phyloP scores from a whole-genome alignment of 1,284 basidiomycete genomes.

The Neolentinus lepideus region DNA sequence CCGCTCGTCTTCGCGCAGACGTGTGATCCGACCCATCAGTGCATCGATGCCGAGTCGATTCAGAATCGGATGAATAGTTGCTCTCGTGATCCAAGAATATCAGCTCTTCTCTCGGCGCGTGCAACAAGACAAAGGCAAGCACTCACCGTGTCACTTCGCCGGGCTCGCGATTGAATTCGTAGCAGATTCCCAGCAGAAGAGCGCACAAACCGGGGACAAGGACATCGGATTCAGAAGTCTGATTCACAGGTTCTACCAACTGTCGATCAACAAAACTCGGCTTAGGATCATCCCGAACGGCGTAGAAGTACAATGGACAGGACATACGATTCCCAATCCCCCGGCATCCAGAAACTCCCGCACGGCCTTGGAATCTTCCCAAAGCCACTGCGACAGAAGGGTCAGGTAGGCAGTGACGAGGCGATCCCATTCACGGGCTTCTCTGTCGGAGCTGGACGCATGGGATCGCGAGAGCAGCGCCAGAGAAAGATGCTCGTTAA shows the following conservation, averaged over 20 bases:
- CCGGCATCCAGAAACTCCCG: constrained; percentile 88
- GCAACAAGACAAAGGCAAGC: background rate
- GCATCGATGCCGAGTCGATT: constrained; percentile 82
- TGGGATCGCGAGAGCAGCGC: constrained; percentile 60
- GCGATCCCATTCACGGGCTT: constrained; percentile 82
- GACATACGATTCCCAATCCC: constrained; percentile 81
- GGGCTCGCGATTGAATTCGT: constrained; percentile 91
- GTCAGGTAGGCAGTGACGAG: constrained; percentile 84
- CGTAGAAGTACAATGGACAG: background rate
- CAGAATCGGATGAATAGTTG: constrained; percentile 84
- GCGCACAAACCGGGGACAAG: constrained; percentile 89
- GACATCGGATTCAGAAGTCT: constrained; percentile 79
- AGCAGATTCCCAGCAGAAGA: constrained; percentile 89
- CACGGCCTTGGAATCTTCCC: constrained; percentile 88
- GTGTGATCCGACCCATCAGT: constrained; percentile 81
- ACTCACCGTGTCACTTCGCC: constrained; percentile 82
- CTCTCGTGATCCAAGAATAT: constrained; percentile 30
- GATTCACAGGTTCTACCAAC: constrained; percentile 93
- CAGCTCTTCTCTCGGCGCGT: background rate
- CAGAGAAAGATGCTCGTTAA: constrained; percentile 67
- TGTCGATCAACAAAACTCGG: constrained; percentile 21
- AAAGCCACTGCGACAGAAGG: constrained; percentile 88
- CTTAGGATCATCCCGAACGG: background rate
- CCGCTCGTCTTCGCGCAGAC: constrained; percentile 85
- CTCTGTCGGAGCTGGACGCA: constrained; percentile 60